These are phyloP conservation scores for Camelina sativa DNA, from an alignment of 345 rosid species.

Conservation along the genomic window DNA sequence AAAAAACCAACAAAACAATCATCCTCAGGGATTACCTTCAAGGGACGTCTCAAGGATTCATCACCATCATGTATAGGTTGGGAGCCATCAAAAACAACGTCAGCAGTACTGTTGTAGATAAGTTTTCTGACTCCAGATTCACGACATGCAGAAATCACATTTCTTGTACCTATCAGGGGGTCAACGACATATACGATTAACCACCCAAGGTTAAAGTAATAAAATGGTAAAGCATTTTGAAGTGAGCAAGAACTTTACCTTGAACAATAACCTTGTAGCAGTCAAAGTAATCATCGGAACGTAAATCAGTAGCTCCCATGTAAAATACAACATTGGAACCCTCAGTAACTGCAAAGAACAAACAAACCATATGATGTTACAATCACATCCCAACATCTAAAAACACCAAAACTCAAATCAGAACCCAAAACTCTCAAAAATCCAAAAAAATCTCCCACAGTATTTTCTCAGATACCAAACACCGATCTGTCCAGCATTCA, in stretches of 20 bases:
- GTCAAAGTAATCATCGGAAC: slow-evolving; percentile 50
- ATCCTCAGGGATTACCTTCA: slow-evolving; percentile 56
- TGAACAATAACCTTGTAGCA: slow-evolving; percentile 78
- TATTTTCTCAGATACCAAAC: slow-evolving; percentile 24
- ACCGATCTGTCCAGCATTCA: not conserved
- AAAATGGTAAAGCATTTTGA: not conserved
- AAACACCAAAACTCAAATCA: slow-evolving; percentile 26
- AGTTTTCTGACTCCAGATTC: slow-evolving; percentile 81
- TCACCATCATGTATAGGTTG: slow-evolving; percentile 64
- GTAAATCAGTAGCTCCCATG: slow-evolving; percentile 61
- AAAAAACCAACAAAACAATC: slow-evolving; percentile 5
- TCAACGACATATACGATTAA: not conserved
- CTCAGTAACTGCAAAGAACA: slow-evolving; percentile 63
- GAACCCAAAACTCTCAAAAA: slow-evolving; percentile 22
- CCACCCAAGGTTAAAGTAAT: not conserved
- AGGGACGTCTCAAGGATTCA: slow-evolving; percentile 64
- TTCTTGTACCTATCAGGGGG: slow-evolving; percentile 65
- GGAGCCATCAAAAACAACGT: slow-evolving; percentile 84
- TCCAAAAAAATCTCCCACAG: not conserved
- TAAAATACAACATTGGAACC: slow-evolving; percentile 77
- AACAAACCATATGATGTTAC: slow-evolving; percentile 15
- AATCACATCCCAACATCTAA: slow-evolving; percentile 17
- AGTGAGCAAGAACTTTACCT: slow-evolving; percentile 52
- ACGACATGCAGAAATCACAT: slow-evolving; percentile 76
- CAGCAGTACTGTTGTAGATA: slow-evolving; percentile 82